phyloP scores from a whole-genome alignment of 2,329 filamentous ascomycete genomes.

The Decorospora gaudefroyi region DNA sequence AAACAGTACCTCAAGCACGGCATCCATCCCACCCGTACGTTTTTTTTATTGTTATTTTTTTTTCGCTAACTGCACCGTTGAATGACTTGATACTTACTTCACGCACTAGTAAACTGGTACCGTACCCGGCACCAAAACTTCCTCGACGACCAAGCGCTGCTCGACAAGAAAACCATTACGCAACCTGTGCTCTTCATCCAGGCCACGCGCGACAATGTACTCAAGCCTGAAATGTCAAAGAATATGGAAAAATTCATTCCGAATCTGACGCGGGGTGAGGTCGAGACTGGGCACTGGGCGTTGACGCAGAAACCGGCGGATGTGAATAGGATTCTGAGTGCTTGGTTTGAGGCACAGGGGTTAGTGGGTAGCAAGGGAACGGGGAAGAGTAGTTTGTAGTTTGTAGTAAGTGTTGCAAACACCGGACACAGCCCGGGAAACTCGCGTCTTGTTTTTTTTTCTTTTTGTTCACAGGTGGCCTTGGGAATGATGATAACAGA shows the following conservation, averaged over 20 bases:
- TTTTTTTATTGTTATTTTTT: neutral
- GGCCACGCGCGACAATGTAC: conserved; percentile 70
- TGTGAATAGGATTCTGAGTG: conserved; percentile 69
- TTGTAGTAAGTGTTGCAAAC: neutral
- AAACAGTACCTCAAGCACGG: conserved; percentile 72
- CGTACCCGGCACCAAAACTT: conserved; percentile 72
- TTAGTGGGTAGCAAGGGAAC: conserved; percentile 40
- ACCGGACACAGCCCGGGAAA: no score
- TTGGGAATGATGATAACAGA: no score
- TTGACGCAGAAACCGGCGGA: conserved; percentile 72
- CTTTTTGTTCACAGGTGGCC: no score
- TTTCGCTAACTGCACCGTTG: neutral
- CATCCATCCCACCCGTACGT: conserved; percentile 70
- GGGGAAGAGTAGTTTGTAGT: conserved; percentile 52
- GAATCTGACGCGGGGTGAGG: conserved; percentile 66
- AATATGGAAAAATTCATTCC: conserved; percentile 72
- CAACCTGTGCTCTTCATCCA: conserved; percentile 71
- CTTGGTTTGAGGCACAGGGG: conserved; percentile 67
- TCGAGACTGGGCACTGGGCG: conserved; percentile 80
- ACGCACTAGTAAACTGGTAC: conserved; percentile 76
- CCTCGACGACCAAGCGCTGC: conserved; percentile 66
- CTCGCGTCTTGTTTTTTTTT: no score
- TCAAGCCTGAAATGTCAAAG: conserved; percentile 71
- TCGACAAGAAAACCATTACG: conserved; percentile 42
- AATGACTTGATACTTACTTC: conserved; percentile 22